Evolutionary conservation across 1,284 basidiomycete species (phyloP), one percentile per base, ranked within the genome.

Genomic region (Leccinum fallax): DNA sequence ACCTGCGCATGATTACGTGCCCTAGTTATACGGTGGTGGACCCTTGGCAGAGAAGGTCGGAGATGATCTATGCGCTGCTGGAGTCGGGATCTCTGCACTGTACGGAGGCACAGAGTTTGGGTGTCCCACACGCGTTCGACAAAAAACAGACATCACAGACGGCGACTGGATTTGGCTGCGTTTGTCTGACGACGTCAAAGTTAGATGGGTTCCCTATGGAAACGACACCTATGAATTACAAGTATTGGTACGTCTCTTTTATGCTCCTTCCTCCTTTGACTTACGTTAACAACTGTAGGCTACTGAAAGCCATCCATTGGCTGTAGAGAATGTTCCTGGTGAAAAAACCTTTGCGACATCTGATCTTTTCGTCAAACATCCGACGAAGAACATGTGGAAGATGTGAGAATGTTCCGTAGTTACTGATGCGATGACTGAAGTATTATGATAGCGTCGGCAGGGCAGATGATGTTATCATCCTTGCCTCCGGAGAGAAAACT

Each of bases 81-180:
- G 71, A 3, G 63, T 73, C 6, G 36, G 38, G 9, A 5, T 73
- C 5, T 28, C 52, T 2, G 26, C 19, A 1, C 2, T n/a, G 5
- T 73, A 73, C 13, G 71, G 71, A 2, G 71, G 58, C 8, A 73
- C 69, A 5, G 69, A 69, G 34, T 69, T 67, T 15, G 69, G 69
- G 16, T n/a, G 4, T 36, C 58, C 51, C 16, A 28, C 28, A 13
- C 3, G n/a, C n/a, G 24, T 36, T 48, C 52, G 15, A 52, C 34
- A 1, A 21, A 53, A 32, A 54, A 3, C 34, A 7, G 53, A 66
- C 0, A 61, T 66, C 16, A 46, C 43, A 2, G 67, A 66, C 32
- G 63, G 67, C 1, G 69, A 76, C 11, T 77, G 75, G 77, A 52
- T 59, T 13, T 77, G 69, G 69, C n/a, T 71, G 38, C 57, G 40